Evolutionary conservation across 2,329 filamentous ascomycete species (phyloP).

Genomic region (Claviceps arundinis): DNA sequence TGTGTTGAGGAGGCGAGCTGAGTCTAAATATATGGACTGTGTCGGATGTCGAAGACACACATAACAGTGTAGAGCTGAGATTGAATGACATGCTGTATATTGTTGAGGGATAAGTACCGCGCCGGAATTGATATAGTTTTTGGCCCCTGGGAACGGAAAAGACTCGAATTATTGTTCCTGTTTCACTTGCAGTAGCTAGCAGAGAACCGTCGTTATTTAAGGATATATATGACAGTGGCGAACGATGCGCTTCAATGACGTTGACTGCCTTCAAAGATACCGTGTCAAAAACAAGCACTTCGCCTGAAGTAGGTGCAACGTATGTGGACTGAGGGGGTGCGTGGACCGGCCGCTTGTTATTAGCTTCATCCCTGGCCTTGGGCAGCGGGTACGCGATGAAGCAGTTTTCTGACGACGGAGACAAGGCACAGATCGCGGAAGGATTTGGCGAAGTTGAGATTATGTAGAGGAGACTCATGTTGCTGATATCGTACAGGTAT

Average conservation of each 20-base stretch:
- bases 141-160: conserved; percentile 84
- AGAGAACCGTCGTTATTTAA: conserved; percentile 87
- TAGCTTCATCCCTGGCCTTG: conserved; percentile 49
- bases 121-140: conserved; percentile 90
- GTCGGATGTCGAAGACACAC: conserved; percentile 90
- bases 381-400: conserved; percentile 90
- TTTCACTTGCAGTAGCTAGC: conserved; percentile 89
- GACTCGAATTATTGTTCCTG: conserved; percentile 91
- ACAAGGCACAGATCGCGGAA: conserved; percentile 79
- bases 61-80: conserved; percentile 79
- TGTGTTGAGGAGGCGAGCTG: conserved; percentile 30
- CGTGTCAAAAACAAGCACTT: conserved; percentile 87
- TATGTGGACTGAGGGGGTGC: conserved; percentile 71
- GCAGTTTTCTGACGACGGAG: conserved; percentile 88
- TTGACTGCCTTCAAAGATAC: conserved; percentile 84
- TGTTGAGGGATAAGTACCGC: conserved; percentile 86
- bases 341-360: conserved; percentile 56
- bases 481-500: conserved; percentile 96
- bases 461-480: conserved; percentile 88
- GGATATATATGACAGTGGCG: conserved; percentile 78
- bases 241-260: conserved; percentile 87
- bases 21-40: conserved; percentile 95
- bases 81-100: conserved; percentile 99
- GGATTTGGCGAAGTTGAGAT: conserved; percentile 92
- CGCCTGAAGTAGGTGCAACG: conserved; percentile 73